Evolutionary conservation across 495 filamentous ascomycete species (phyloP).

Genomic region (Parathielavia hyrcaniae): DNA sequence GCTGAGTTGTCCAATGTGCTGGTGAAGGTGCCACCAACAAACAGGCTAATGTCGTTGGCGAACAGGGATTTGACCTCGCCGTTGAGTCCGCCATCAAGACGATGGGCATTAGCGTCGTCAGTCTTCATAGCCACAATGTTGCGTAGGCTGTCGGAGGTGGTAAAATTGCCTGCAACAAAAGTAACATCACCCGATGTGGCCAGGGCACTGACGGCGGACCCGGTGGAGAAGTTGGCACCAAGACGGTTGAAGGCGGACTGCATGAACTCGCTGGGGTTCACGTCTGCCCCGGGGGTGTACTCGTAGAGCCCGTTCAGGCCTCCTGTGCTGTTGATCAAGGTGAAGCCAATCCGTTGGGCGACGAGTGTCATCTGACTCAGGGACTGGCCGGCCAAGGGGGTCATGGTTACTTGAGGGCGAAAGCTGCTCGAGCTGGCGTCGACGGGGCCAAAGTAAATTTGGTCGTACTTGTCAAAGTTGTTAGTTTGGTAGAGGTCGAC

Average conservation of each 20-base stretch:
- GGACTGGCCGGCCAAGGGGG: conserved; percentile 59
- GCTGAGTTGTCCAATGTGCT: conserved; percentile 57
- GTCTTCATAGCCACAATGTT: conserved; percentile 73
- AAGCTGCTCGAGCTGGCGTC: conserved; percentile 70
- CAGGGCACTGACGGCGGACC: conserved; percentile 62
- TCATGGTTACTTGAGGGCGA: conserved; percentile 72
- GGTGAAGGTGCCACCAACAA: conserved; percentile 81
- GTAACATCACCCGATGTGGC: conserved; percentile 51
- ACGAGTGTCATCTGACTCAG: conserved; percentile 64
- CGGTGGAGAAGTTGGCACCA: conserved; percentile 56
- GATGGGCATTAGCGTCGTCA: conserved; percentile 50
- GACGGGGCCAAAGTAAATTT: conserved; percentile 76
- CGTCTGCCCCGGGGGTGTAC: conserved; percentile 60
- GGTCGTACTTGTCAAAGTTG: conserved; percentile 88
- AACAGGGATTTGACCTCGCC: conserved; percentile 67
- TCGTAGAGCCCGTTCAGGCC: conserved; percentile 90
- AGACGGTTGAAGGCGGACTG: conserved; percentile 69
- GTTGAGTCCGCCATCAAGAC: conserved; percentile 72
- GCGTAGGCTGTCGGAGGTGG: conserved; percentile 53
- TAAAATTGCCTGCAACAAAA: conserved; percentile 84
- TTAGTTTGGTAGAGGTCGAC: conserved; percentile 79
- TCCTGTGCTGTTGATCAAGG: conserved; percentile 59
- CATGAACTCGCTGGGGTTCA: conserved; percentile 56
- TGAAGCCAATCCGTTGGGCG: conserved; percentile 77
- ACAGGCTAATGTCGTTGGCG: conserved; percentile 57